These are phyloP conservation scores for Coniophora puteana DNA, from an alignment of 1,284 basidiomycete genomes.

Conservation along the genomic window DNA sequence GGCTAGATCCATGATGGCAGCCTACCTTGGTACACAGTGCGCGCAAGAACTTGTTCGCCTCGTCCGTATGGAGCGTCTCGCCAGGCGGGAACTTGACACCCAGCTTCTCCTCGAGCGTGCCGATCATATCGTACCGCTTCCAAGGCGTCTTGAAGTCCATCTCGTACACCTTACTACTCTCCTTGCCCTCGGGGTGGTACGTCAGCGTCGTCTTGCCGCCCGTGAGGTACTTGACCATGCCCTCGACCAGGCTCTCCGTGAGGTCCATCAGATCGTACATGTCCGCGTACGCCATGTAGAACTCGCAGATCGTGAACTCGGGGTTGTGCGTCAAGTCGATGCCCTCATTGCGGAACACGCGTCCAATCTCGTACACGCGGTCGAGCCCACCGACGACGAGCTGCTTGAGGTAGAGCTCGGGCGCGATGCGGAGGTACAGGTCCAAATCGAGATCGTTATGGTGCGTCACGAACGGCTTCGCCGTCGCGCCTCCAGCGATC, in stretches of 20 bases:
- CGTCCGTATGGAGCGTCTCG: conserved; percentile 85
- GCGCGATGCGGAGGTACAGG: conserved; percentile 97
- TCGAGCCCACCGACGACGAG: conserved; percentile 97
- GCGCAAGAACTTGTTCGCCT: conserved; percentile 87
- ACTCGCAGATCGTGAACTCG: conserved; percentile 98
- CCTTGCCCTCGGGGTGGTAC: conserved; percentile 95
- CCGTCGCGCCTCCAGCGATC: conserved; percentile 95
- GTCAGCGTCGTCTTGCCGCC: conserved; percentile 79
- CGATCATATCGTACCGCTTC: conserved; percentile 99
- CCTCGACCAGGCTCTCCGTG: conserved; percentile 90
- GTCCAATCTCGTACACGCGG: conserved; percentile 97
- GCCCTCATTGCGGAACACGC: conserved; percentile 98
- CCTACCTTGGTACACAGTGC: conserved; percentile 81
- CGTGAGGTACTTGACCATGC: conserved; percentile 87
- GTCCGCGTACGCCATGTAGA: conserved; percentile 99
- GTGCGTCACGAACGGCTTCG: conserved; percentile 98
- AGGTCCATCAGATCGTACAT: conserved; percentile 99
- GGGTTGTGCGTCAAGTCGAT: conserved; percentile 99
- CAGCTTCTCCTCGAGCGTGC: conserved; percentile 93
- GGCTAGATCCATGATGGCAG: neutral
- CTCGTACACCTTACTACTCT: conserved; percentile 70
- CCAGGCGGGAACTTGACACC: conserved; percentile 92
- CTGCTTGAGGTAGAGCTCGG: conserved; percentile 98
- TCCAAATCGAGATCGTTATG: conserved; percentile 99
- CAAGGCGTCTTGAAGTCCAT: conserved; percentile 95